Evolutionary conservation across 176 grass and related monocot genomes (phyloP), one percentile per base, ranked within the genome.

Genomic region (Aechmea fasciata): DNA sequence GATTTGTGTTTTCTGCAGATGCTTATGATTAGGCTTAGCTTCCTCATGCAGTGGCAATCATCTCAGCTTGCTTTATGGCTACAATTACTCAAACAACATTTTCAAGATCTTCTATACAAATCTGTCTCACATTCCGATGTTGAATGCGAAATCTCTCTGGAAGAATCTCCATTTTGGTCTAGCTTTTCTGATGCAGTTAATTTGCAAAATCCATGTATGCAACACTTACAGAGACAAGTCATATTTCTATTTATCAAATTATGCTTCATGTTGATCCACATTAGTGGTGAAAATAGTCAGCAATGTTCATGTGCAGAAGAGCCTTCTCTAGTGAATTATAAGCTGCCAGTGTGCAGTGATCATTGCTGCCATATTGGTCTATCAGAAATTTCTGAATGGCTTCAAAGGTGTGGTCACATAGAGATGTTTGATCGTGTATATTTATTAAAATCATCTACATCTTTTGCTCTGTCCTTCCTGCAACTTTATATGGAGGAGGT

Each of bases 401-500:
- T 97, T 79, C 82, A 80, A 50, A 83, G 23, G 17, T 84, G 52
- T 62, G 33, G 74, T 79, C 87, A 29, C 29, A 52, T 89, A 79
- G 65, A 82, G 48, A 75, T 69, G 66, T 65, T 73, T 69, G 71
- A 79, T 66, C 76, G 64, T 19, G 71, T 41, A 41, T 41, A 7
- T 41, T 41, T 41, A 41, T 41, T 41, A 41, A 41, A 91, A 75
- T 90, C 76, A 76, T 83, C 81, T 74, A 70, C 73, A 51, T 50
- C 57, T 61, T 85, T 90, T 79, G 76, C 72, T 64, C 63, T 85
- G 68, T 90, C 73, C 79, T 92, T 97, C 83, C 65, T 97, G 77
- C 79, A 92, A 77, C 73, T 97, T 52, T 92, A 74, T 82, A 79
- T 97, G 69, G 93, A 87, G 67, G 93, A 97, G 89, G 93, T 92